Conservation (phyloP, 345 rosid species). For the Eucalyptus regnans region DNA sequence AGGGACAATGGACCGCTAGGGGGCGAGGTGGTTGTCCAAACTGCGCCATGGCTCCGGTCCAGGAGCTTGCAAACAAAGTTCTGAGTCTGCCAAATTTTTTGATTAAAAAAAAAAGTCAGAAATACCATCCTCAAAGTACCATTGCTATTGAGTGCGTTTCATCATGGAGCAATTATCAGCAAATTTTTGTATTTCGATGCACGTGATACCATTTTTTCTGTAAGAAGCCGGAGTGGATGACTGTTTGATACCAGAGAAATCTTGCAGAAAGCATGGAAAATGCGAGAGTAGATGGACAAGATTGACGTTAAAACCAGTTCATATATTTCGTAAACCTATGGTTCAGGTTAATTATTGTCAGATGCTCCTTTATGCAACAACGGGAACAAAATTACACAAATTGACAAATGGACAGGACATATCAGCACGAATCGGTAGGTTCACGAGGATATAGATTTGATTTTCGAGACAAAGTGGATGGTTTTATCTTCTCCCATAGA, state of each 20-base stretch:
- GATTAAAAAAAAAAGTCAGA: background rate
- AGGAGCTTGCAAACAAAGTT: slow-evolving; percentile 43
- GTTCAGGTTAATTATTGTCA: background rate
- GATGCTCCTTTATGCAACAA: background rate
- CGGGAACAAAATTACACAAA: background rate
- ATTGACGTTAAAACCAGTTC: background rate
- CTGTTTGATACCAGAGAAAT: background rate
- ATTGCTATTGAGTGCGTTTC: background rate
- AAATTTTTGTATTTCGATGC: background rate
- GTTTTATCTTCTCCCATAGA: background rate
- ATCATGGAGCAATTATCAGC: background rate
- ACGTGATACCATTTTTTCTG: background rate
- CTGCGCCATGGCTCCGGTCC: slow-evolving; percentile 39
- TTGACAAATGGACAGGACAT: background rate
- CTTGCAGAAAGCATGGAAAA: background rate
- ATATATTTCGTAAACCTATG: background rate
- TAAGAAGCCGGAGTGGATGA: background rate
- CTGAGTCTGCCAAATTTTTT: slow-evolving; percentile 20
- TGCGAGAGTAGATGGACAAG: background rate
- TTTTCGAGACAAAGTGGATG: background rate
- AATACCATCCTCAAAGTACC: background rate
- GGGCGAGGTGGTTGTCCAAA: slow-evolving; percentile 46
- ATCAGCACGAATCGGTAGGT: background rate
- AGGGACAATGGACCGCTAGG: slow-evolving; percentile 47
- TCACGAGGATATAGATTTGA: background rate